Evolutionary conservation across 1,284 basidiomycete genomes (phyloP).

Genomic region (Marasmius fiardii): DNA sequence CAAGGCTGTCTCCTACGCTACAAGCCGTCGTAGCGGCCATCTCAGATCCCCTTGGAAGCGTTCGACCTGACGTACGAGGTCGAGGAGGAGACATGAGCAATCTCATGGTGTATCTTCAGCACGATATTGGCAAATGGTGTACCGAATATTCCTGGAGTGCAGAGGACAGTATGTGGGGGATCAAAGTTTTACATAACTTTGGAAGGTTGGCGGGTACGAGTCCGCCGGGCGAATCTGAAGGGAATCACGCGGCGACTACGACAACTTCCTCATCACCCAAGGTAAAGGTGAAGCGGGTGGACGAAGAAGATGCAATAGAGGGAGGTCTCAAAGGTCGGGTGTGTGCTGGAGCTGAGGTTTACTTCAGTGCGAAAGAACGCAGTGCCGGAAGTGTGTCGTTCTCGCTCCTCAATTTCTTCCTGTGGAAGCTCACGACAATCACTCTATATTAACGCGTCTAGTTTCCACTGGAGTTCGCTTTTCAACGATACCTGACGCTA

Average conservation of each 20-base stretch:
- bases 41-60: slow-evolving; percentile 61
- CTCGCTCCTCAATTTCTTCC: background rate
- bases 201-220: slow-evolving; percentile 50
- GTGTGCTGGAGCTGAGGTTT: slow-evolving; percentile 91
- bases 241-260: background rate
- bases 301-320: slow-evolving; percentile 88
- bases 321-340: slow-evolving; percentile 88
- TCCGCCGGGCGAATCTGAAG: slow-evolving; percentile 28
- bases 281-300: slow-evolving; percentile 61
- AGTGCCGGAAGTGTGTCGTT: slow-evolving; percentile 89
- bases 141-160: slow-evolving; percentile 95
- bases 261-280: slow-evolving; percentile 17
- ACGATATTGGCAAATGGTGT: slow-evolving; percentile 90
- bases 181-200: slow-evolving; percentile 92
- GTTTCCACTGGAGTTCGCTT: slow-evolving; percentile 94
- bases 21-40: slow-evolving; percentile 72
- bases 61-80: slow-evolving; percentile 39
- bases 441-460: slow-evolving; percentile 29
- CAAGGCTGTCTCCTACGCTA: slow-evolving; percentile 70
- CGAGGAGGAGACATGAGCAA: slow-evolving; percentile 57
- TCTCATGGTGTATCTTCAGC: slow-evolving; percentile 85
- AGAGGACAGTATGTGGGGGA: slow-evolving; percentile 90
- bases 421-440: no score
- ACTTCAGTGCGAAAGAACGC: slow-evolving; percentile 89
- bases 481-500: slow-evolving; percentile 81